These are phyloP conservation scores for Ceratobasidium sp. DNA, from an alignment of 1,284 basidiomycete genomes.

Conservation along the genomic window DNA sequence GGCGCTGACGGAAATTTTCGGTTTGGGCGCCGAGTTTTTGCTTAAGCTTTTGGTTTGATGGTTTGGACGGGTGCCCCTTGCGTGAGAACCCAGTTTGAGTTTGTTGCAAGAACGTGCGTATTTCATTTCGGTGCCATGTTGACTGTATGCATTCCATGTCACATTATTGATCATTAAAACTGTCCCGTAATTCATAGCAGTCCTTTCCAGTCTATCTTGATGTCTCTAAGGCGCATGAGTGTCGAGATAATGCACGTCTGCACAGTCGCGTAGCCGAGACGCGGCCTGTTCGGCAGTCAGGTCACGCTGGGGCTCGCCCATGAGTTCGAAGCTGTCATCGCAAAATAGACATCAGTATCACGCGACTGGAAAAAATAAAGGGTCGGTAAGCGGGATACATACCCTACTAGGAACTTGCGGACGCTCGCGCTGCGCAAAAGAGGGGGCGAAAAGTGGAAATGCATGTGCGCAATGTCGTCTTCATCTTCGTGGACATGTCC, in stretches of 20 bases:
- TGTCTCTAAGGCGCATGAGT: neutral
- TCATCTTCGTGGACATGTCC: constrained; percentile 56
- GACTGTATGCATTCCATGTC: neutral
- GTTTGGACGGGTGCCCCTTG: constrained; percentile 7
- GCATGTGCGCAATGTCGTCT: constrained; percentile 76
- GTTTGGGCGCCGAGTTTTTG: constrained; percentile 6
- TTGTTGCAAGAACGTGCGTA: constrained; percentile 9
- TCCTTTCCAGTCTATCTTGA: neutral
- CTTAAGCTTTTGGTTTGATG: constrained; percentile 21
- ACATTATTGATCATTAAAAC: constrained; percentile 16
- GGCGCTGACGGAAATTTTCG: constrained; percentile 1
- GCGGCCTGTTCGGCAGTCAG: constrained; percentile 93
- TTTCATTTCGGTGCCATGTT: constrained; percentile 1
- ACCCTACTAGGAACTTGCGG: constrained; percentile 93
- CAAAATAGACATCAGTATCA: constrained; percentile 3
- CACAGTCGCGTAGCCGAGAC: constrained; percentile 66
- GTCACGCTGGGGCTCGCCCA: constrained; percentile 93
- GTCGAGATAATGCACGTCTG: constrained; percentile 65
- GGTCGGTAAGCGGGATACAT: constrained; percentile 54
- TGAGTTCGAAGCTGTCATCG: constrained; percentile 81
- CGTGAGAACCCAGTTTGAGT: constrained; percentile 26
- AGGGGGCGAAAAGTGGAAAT: constrained; percentile 92
- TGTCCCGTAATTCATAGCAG: constrained; percentile 14
- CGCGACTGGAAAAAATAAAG: constrained; percentile 11
- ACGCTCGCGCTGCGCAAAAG: constrained; percentile 85